phyloP scores from a whole-genome alignment of 306 rosid genomes.

The Prunus fruticosa region DNA sequence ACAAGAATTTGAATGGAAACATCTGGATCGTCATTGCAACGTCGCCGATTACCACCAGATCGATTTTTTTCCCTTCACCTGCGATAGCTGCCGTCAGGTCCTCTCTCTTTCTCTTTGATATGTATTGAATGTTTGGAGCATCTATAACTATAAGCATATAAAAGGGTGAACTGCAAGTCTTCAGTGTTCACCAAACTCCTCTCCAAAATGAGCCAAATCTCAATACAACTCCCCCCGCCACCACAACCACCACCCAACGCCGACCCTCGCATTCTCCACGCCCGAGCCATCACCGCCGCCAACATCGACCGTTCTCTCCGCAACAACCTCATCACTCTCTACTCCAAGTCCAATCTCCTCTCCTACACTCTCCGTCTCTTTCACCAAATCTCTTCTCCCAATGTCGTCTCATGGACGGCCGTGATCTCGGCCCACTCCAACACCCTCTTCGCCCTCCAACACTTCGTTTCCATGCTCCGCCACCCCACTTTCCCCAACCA shows the following conservation, averaged over 20 bases:
- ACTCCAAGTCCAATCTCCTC: constrained; percentile 45
- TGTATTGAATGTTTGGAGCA: no score
- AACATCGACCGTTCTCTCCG: constrained; percentile 24
- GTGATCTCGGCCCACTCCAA: constrained; percentile 60
- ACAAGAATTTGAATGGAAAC: constrained; percentile 60
- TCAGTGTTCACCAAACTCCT: neutral
- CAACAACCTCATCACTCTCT: constrained; percentile 61
- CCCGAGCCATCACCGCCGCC: constrained; percentile 41
- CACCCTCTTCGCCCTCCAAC: constrained; percentile 56
- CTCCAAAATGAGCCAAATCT: neutral
- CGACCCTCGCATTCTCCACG: constrained; percentile 63
- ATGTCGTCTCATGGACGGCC: constrained; percentile 76
- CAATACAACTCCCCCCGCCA: neutral
- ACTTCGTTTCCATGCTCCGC: constrained; percentile 82
- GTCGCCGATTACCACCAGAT: constrained; percentile 60
- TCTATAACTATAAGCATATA: no score
- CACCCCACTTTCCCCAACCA: constrained; percentile 66
- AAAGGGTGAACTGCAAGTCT: neutral
- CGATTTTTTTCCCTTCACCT: constrained; percentile 92
- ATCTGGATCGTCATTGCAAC: constrained; percentile 82
- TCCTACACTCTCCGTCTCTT: constrained; percentile 52
- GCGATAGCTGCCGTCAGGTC: constrained; percentile 82
- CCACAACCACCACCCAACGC: constrained; percentile 8
- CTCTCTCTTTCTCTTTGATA: neutral
- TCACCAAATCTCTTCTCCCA: constrained; percentile 54